phyloP scores from a whole-genome alignment of 169 alveolate species.

The Plasmodium fragile region DNA sequence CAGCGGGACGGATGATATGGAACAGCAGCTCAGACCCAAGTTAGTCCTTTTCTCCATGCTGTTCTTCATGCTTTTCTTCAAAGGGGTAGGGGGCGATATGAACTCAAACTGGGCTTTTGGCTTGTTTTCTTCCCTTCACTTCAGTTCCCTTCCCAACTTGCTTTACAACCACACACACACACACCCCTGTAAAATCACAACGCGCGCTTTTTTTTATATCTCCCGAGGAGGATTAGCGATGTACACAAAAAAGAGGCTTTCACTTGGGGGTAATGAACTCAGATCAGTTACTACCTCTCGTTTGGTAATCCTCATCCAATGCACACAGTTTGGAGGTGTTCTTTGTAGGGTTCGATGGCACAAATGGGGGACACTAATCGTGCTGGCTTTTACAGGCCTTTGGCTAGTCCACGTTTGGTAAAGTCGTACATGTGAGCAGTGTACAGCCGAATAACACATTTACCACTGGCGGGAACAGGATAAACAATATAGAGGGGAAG shows the following conservation, averaged over 20 bases:
- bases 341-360: not conserved
- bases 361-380: not conserved
- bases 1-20: conserved; percentile 50
- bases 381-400: not conserved
- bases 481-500: not conserved
- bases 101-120: not conserved
- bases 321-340: not conserved
- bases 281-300: not conserved
- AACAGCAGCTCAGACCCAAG: conserved; percentile 69
- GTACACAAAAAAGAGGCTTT: not conserved
- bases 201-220: not conserved
- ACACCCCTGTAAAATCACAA: too few relatives aligned
- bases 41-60: not conserved
- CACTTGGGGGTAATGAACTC: not conserved
- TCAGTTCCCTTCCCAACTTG: not conserved
- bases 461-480: not conserved
- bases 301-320: not conserved
- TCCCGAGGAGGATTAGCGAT: not conserved
- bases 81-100: not conserved
- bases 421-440: not conserved
- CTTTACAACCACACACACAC: too few relatives aligned
- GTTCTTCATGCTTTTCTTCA: too few relatives aligned
- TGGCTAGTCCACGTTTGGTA: not conserved
- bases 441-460: not conserved
- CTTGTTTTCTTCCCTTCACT: too few relatives aligned